These are phyloP conservation scores for Alisma plantagoaquatica DNA, from an alignment of 106 monocot species.

Conservation along the genomic window DNA sequence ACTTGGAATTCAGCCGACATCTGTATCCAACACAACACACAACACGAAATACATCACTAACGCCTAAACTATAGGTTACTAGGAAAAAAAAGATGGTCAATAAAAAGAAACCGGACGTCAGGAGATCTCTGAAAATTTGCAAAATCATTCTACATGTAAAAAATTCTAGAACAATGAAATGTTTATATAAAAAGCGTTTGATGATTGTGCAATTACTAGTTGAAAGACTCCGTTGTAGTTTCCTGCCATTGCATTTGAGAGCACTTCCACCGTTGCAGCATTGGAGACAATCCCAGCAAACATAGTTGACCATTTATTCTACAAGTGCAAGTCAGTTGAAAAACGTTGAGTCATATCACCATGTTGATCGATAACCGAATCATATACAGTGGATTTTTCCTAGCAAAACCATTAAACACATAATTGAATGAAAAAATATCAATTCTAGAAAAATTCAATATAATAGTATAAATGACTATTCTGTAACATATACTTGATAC, in stretches of 20 bases:
- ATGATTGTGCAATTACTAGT: conserved; percentile 49
- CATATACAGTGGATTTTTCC: too few species aligned
- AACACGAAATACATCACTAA: not conserved
- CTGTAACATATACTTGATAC: too few species aligned
- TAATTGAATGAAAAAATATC: too few species aligned
- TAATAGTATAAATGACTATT: too few species aligned
- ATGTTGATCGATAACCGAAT: too few species aligned
- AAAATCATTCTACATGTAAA: not conserved
- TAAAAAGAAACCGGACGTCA: too few species aligned
- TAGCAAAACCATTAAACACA: too few species aligned
- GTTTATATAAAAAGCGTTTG: not conserved
- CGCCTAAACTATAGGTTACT: not conserved
- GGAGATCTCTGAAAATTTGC: not conserved
- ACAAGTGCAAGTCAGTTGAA: not conserved
- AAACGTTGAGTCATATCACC: too few species aligned
- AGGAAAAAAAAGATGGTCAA: too few species aligned
- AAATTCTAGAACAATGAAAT: not conserved
- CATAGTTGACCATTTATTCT: conserved; percentile 87
- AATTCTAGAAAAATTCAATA: too few species aligned
- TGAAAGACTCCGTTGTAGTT: conserved; percentile 96
- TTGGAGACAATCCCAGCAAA: conserved; percentile 85
- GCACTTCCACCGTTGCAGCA: conserved; percentile 69
- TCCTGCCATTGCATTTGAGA: conserved; percentile 92
- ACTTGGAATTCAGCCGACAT: conserved; percentile 95
- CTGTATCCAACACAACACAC: conserved; percentile 14